A percentile compares a stretch with the other conserved stretches of the same genome.
Evolutionary conservation across 805 yeast species (phyloP).

Genomic region (Cyberlindnera xylosilytica): DNA sequence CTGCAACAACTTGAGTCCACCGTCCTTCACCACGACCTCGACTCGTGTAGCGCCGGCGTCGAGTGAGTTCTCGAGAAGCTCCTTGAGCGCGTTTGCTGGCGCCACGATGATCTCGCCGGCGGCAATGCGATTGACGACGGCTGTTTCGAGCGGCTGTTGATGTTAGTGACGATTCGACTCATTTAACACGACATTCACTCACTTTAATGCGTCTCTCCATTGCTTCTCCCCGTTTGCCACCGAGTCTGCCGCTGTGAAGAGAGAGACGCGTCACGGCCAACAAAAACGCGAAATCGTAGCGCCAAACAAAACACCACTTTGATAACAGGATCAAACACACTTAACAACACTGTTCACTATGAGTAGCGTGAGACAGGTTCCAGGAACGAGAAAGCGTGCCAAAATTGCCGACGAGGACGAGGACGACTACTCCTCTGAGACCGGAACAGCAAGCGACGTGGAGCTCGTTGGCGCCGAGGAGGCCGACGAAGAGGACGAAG

Average conservation of each 20-base stretch:
- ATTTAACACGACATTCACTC: not conserved
- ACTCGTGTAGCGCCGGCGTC: constrained; percentile 78
- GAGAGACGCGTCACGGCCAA: not conserved
- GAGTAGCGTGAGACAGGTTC: not conserved
- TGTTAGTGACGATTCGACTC: not conserved
- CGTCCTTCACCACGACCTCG: constrained; percentile 84
- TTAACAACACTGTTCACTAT: not conserved
- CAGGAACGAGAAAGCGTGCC: constrained; percentile 2
- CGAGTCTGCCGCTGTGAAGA: no score
- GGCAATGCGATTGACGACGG: constrained; percentile 87
- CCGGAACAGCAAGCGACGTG: constrained; percentile 3
- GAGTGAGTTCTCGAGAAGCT: constrained; percentile 85
- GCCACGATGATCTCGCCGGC: constrained; percentile 96
- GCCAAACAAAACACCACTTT: no score
- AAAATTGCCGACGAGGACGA: constrained; percentile 5
- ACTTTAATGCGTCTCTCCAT: constrained; percentile 5
- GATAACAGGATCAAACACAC: no score
- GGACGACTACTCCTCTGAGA: constrained; percentile 2
- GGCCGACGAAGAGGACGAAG: constrained; percentile 14
- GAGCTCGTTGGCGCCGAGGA: constrained; percentile 9
- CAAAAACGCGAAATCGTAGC: not conserved
- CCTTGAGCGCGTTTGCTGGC: constrained; percentile 93
- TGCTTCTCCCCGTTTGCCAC: not conserved
- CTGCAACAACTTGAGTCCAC: constrained; percentile 84
- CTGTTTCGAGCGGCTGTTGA: constrained; percentile 48